A percentile compares a stretch with the other conserved stretches of the same genome.
phyloP scores from a whole-genome alignment of 78 protist species.

The Cavenderia fasciculata region DNA sequence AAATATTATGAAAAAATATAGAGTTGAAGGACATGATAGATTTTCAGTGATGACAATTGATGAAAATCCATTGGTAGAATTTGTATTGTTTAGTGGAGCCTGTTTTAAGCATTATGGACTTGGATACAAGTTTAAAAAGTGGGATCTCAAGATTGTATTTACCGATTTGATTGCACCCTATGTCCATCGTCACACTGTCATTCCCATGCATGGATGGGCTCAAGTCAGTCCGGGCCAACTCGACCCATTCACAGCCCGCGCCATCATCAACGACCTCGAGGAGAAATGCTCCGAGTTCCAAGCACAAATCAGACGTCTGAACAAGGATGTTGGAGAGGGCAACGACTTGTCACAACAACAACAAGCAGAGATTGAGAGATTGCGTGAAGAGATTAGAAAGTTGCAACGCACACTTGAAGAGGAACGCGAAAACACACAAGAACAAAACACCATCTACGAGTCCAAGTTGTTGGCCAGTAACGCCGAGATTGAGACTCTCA shows the following conservation, averaged over 20 bases:
- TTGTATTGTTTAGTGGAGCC: constrained; percentile 70
- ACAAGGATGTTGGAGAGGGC: constrained; percentile 46
- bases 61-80: constrained; percentile 74
- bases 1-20: constrained; percentile 56
- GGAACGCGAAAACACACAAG: constrained; percentile 28
- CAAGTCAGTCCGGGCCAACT: constrained; percentile 67
- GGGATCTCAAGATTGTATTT: constrained; percentile 72
- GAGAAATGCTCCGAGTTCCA: constrained; percentile 48
- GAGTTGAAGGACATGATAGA: constrained; percentile 62
- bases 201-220: constrained; percentile 76
- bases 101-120: constrained; percentile 63
- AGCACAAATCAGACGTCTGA: constrained; percentile 16
- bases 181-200: constrained; percentile 64
- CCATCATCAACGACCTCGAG: constrained; percentile 61
- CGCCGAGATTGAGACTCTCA: constrained; percentile 36
- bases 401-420: constrained; percentile 15
- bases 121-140: constrained; percentile 63
- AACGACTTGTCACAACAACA: constrained; percentile 30
- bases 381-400: constrained; percentile 35
- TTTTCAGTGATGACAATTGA: constrained; percentile 71
- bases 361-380: constrained; percentile 38
- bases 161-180: constrained; percentile 64
- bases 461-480: background rate
- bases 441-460: constrained; percentile 54
- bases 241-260: constrained; percentile 70